Conservation (phyloP, 345 rosid species). For the Aquilaria yunnanensis region DNA sequence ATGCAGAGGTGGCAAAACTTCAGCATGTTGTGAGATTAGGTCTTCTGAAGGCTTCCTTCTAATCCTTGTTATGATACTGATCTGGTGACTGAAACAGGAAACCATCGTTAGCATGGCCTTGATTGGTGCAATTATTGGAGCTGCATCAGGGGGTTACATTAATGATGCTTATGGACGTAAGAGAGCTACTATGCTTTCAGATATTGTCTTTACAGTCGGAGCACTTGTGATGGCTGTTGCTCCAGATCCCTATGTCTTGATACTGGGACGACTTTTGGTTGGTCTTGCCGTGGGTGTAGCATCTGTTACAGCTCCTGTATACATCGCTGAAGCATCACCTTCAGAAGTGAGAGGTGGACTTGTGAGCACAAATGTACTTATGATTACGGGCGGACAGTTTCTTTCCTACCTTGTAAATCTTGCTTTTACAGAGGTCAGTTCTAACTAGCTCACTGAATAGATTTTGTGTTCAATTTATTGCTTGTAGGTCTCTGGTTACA, state of each 20-base stretch:
- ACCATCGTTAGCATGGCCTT: constrained; percentile 98
- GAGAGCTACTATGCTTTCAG: constrained; percentile 86
- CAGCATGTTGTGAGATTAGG: too few species aligned
- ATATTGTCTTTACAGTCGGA: constrained; percentile 72
- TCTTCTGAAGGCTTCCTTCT: too few species aligned
- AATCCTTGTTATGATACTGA: too few species aligned
- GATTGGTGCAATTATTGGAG: constrained; percentile 95
- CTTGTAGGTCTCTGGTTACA: too few species aligned
- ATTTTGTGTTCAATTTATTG: too few species aligned
- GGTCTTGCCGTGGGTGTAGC: constrained; percentile 93
- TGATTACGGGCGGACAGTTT: constrained; percentile 98
- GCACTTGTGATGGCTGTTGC: constrained; percentile 88
- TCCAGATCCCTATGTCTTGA: constrained; percentile 81
- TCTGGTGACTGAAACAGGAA: constrained; percentile 45
- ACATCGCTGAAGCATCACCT: constrained; percentile 97
- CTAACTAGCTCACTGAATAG: too few species aligned
- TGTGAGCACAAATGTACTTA: constrained; percentile 95
- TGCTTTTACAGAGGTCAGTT: constrained; percentile 84
- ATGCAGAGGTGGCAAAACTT: too few species aligned
- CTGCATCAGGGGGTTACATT: constrained; percentile 92
- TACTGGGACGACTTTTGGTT: constrained; percentile 69
- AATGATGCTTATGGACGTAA: constrained; percentile 89
- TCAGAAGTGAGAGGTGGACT: constrained; percentile 97
- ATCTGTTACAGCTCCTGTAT: constrained; percentile 95
- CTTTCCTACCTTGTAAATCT: constrained; percentile 86